Evolutionary conservation across 176 grass and related monocot genomes (phyloP), one percentile per base, ranked within the genome.

Genomic region (Triticum monococcum): DNA sequence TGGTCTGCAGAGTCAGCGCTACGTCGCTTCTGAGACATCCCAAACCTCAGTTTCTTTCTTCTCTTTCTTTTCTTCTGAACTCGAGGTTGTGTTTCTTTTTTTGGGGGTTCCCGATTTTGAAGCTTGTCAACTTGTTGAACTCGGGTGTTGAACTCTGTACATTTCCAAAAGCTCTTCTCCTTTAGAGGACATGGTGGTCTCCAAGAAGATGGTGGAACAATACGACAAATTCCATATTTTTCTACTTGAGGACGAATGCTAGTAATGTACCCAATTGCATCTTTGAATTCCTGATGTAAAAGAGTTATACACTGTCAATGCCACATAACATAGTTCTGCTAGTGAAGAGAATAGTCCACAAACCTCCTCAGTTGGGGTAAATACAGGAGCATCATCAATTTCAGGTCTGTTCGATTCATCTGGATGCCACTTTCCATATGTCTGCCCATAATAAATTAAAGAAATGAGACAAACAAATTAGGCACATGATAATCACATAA

Each of bases 111-210:
- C 35, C 97, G 84, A 73, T 99, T 99, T 64, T 99, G 97, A 86
- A 99, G 93, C 88, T 96, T 99, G 77, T 99, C 89, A 86, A 98
- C 97, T 87, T 96, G 79, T 86, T 98, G 97, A 66, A 98, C 74
- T 81, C 97, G 90, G 76, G 97, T 98, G 81, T 89, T 96, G 80
- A 98, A 98, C 75, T 92, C 82, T 36, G 79, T 61, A 83, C 16
- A 76, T 37, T 84, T 83, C 90, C 92, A 98, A 73, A 98, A 96
- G 62, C 76, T 87, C 64, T 94, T 91, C 37, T 96, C 90, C 82
- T 87, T 96, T 57, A 98, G 87, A 66, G 79, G 83, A 62, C 94
- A 98, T 3, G 88, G 88, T 26, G 94, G 92, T 65, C 18, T 86
- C 97, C 97, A 99, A 78, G 92, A 94, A 75, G 65, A 36, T 32